Evolutionary conservation across 768 basidiomycete genomes (phyloP), one percentile per base, ranked within the genome.

Genomic region (Lentinula detonsa): DNA sequence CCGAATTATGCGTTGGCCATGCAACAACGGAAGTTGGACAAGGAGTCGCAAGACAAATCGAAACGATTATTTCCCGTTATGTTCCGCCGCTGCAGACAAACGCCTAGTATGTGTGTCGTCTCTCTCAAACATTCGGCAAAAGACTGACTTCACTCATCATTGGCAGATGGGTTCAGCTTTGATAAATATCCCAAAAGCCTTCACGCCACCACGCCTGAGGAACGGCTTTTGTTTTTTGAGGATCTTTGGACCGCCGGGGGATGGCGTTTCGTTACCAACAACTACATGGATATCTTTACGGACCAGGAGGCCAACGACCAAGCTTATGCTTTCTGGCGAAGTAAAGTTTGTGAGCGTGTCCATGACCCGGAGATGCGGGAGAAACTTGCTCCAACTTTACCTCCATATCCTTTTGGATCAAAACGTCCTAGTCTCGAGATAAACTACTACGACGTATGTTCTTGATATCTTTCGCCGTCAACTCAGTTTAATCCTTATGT

Each of bases 271-370:
- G 61, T 66, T 57, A 59, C 67, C 15, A 68, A 64, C 3, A 61
- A 57, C 7, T 65, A 56, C 48, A 28, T 58, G 8, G 69, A 70
- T 50, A 53, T 64, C 16, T 61, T 65, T 34, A 39, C 45, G 2
- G 57, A 69, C 33, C 39, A 64, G 49, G 54, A 62, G n/a, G 63
- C 62, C 5, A 70, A 72, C 53, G 63, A 64, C 10, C 65, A 61
- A 49, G 64, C 59, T 8, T 70, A 72, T 56, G 53, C 40, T 40
- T 72, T 70, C 39, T 72, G 69, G 71, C 61, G 67, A 56, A 61
- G 65, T 46, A 69, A 67, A 56, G 67, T 68, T 2, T 49, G 57
- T 0, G 63, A 51, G 34, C 63, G 71, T 21, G 18, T 70, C 7
- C 60, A 62, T 11, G 65, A 69, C 37, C 55, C 57, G 10, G 62